Evolutionary conservation across 2,329 filamentous ascomycete genomes (phyloP).

Genomic region (Chrysoporthe cubensis): DNA sequence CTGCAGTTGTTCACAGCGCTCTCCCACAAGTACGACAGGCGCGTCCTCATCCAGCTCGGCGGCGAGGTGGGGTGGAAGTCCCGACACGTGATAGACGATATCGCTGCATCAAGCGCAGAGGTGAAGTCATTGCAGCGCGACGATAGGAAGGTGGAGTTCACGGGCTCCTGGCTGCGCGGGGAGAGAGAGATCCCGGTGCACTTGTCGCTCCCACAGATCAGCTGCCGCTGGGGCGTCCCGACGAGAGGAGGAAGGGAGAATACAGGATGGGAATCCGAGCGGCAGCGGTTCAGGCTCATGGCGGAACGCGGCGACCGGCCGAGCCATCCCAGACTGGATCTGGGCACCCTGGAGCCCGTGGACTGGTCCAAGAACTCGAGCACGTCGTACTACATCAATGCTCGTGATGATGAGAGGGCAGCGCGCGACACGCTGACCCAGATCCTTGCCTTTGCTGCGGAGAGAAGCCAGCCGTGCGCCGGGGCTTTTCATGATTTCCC

Average conservation of each 20-base stretch:
- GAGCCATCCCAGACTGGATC: background rate
- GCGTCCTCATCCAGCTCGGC: constrained; percentile 6
- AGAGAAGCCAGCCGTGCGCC: background rate
- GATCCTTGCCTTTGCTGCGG: constrained; percentile 10
- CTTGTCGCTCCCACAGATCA: background rate
- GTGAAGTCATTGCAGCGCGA: background rate
- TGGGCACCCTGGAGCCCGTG: background rate
- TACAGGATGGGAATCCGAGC: background rate
- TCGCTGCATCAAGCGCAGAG: background rate
- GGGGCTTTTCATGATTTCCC: background rate
- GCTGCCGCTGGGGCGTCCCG: background rate
- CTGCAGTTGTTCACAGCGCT: background rate
- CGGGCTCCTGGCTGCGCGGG: constrained; percentile 1
- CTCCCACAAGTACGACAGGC: background rate
- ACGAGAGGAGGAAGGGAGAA: background rate
- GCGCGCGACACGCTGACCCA: background rate
- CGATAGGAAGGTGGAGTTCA: background rate
- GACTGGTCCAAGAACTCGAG: constrained; percentile 3
- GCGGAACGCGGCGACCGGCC: background rate
- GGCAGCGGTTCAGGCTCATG: background rate
- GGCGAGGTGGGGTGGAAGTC: background rate
- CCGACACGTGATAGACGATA: background rate
- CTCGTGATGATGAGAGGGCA: constrained; percentile 1
- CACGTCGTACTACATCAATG: constrained; percentile 5
- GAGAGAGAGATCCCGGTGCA: background rate